These are phyloP conservation scores for Powellomyces hirtus DNA, from an alignment of 192 early-diverging fungal genomes.

Conservation along the genomic window DNA sequence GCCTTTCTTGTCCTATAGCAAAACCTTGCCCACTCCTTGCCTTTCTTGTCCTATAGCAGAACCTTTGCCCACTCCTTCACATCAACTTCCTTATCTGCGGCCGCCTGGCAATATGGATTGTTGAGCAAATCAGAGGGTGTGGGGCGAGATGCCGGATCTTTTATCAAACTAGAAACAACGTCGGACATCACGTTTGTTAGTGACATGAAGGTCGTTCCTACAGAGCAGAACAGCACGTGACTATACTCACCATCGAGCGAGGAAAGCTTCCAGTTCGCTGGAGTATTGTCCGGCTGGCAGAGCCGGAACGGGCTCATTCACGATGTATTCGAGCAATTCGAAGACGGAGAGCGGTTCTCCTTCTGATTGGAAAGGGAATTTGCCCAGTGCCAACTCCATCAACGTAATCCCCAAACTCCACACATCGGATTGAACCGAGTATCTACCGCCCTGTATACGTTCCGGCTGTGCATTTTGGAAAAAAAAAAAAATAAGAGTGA, in stretches of 20 bases:
- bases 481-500: constrained; percentile 3
- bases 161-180: constrained; percentile 31
- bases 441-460: constrained; percentile 81
- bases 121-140: constrained; percentile 26
- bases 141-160: constrained; percentile 32
- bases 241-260: constrained; percentile 61
- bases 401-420: constrained; percentile 91
- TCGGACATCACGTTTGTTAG: neutral
- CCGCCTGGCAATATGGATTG: constrained; percentile 18
- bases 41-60: too few relatives aligned
- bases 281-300: constrained; percentile 67
- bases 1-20: too few relatives aligned
- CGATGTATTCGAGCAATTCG: constrained; percentile 92
- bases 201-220: neutral
- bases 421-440: constrained; percentile 91
- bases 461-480: constrained; percentile 70
- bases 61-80: constrained; percentile 23
- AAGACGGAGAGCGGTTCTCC: constrained; percentile 78
- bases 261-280: constrained; percentile 71
- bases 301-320: constrained; percentile 80
- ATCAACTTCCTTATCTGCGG: constrained; percentile 19
- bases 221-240: neutral
- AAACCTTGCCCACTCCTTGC: too few relatives aligned
- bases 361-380: constrained; percentile 87
- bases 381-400: constrained; percentile 89